phyloP scores from a whole-genome alignment of 768 basidiomycete species.

The Suillus fuscotomentosus region DNA sequence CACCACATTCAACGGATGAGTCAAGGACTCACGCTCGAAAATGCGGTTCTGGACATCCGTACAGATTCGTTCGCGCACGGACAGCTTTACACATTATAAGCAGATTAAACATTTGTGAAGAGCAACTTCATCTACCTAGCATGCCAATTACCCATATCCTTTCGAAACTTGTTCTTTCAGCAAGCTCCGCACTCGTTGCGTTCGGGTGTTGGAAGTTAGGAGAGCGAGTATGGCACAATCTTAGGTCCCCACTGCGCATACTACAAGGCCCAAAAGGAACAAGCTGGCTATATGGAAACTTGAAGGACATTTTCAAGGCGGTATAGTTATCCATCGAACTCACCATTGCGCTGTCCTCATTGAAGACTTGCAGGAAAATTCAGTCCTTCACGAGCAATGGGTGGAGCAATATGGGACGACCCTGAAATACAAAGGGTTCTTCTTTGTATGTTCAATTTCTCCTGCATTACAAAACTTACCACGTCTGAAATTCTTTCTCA shows the following conservation, averaged over 20 bases:
- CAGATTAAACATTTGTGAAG: not conserved
- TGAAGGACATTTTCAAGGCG: conserved; percentile 41
- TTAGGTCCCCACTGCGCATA: conserved; percentile 42
- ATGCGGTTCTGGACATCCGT: no score
- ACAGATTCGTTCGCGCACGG: no score
- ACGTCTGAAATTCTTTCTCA: conserved; percentile 12
- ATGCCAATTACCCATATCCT: not conserved
- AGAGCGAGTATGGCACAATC: conserved; percentile 28
- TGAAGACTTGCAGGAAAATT: conserved; percentile 19
- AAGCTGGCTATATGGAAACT: conserved; percentile 48
- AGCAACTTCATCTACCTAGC: not conserved
- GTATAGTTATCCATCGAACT: conserved; percentile 24
- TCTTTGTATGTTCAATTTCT: conserved; percentile 38
- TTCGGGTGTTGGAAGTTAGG: conserved; percentile 34
- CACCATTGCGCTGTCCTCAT: not conserved
- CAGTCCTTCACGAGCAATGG: conserved; percentile 43
- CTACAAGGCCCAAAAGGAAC: conserved; percentile 50
- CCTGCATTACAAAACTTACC: not conserved
- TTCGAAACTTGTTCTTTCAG: conserved; percentile 5
- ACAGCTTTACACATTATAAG: not conserved
- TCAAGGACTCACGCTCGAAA: no score
- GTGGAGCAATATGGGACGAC: conserved; percentile 45
- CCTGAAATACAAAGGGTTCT: conserved; percentile 41
- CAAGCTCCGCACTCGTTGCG: conserved; percentile 13
- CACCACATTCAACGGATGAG: no score